A percentile compares a stretch with the other conserved stretches of the same genome.
Evolutionary conservation across 257 asterid species (phyloP).

Genomic region (Solanum okadae): DNA sequence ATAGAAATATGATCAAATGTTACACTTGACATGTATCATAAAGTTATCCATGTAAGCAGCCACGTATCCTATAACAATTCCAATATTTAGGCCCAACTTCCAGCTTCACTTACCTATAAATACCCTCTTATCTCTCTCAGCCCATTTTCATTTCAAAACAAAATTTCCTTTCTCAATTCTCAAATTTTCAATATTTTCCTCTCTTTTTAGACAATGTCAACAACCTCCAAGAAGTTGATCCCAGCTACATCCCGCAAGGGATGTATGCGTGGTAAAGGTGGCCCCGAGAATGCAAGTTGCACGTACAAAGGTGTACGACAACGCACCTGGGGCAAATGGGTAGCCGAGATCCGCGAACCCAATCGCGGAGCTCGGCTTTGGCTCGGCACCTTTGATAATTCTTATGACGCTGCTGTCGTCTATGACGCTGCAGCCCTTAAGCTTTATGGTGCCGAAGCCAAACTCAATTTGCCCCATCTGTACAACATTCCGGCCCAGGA

Average conservation of each 20-base stretch:
- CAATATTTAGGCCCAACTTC: neutral
- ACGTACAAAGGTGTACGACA: constrained; percentile 75
- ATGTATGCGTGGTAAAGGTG: constrained; percentile 87
- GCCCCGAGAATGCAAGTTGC: constrained; percentile 75
- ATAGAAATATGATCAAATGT: constrained; percentile 6
- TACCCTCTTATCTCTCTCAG: neutral
- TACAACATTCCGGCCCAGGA: neutral
- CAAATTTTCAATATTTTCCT: no score
- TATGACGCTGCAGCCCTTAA: constrained; percentile 66
- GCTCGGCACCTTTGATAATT: constrained; percentile 78
- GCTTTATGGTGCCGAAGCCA: constrained; percentile 54
- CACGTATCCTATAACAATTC: constrained; percentile 22
- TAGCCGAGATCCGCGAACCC: constrained; percentile 84
- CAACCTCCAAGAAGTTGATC: constrained; percentile 3
- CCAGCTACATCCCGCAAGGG: constrained; percentile 68
- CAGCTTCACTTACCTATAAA: neutral
- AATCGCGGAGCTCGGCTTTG: constrained; percentile 67
- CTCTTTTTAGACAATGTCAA: neutral
- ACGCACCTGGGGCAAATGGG: constrained; percentile 95
- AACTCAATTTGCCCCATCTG: constrained; percentile 57
- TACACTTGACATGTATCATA: constrained; percentile 43
- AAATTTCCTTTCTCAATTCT: neutral
- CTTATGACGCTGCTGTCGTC: constrained; percentile 67
- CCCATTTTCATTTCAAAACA: neutral
- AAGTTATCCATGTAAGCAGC: constrained; percentile 15